These are phyloP conservation scores for Polytrichum commune DNA, from an alignment of 225 moss, liverwort and hornwort species.

Conservation along the genomic window DNA sequence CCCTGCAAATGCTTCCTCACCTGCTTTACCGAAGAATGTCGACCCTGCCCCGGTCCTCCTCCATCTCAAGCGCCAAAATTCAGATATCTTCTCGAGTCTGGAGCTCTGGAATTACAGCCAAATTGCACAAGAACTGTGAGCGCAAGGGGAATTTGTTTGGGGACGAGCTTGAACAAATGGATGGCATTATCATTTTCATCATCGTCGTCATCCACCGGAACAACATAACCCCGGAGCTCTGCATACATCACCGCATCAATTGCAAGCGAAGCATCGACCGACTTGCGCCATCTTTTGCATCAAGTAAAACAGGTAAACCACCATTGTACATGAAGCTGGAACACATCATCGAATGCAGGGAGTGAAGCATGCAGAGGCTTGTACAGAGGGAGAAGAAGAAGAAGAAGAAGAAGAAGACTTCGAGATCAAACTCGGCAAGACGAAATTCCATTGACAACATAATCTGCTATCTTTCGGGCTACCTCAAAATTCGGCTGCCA, in stretches of 20 bases:
- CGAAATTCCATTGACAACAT: no score
- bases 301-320: constrained; percentile 8
- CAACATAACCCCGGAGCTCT: not conserved
- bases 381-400: constrained; percentile 15
- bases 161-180: not conserved
- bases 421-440: no score
- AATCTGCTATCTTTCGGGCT: no score
- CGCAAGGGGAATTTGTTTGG: not conserved
- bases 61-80: constrained; percentile 41
- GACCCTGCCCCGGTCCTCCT: constrained; percentile 31
- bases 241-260: not conserved
- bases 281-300: constrained; percentile 1
- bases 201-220: not conserved
- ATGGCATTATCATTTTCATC: not conserved
- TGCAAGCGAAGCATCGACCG: not conserved
- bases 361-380: not conserved
- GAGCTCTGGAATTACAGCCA: constrained; percentile 51
- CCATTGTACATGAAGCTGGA: constrained; percentile 30
- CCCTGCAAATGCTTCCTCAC: not conserved
- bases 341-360: not conserved
- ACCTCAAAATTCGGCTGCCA: no score
- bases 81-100: constrained; percentile 46
- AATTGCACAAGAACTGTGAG: constrained; percentile 30
- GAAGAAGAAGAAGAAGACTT: not conserved
- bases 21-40: constrained; percentile 8